These are phyloP conservation scores for Suillus ampliporus DNA, from an alignment of 768 basidiomycete genomes.

Conservation along the genomic window DNA sequence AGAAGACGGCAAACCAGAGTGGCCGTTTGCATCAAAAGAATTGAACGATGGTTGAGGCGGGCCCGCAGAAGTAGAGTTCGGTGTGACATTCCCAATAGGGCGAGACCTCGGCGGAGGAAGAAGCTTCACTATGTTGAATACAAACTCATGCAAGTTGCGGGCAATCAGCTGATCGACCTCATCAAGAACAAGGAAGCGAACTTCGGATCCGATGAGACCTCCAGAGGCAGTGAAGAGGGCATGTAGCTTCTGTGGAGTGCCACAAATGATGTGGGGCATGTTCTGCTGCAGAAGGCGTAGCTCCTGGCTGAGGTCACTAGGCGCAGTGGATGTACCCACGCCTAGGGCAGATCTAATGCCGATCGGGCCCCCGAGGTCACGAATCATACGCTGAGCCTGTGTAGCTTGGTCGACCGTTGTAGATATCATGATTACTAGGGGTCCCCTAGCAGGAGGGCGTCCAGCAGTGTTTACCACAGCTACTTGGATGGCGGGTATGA, in stretches of 20 bases:
- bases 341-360: conserved; percentile 91
- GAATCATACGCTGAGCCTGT: conserved; percentile 94
- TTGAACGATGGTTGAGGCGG: conserved; percentile 50
- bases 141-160: conserved; percentile 93
- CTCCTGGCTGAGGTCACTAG: conserved; percentile 71
- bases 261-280: conserved; percentile 94
- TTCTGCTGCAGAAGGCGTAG: conserved; percentile 86
- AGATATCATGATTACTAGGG: conserved; percentile 88
- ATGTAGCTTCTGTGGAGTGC: conserved; percentile 95
- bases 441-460: conserved; percentile 72
- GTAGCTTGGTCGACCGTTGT: conserved; percentile 99
- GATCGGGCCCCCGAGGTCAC: conserved; percentile 91
- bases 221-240: conserved; percentile 85
- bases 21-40: conserved; percentile 50
- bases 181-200: conserved; percentile 93
- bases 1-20: conserved; percentile 38
- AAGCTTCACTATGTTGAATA: conserved; percentile 90
- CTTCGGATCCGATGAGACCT: conserved; percentile 80
- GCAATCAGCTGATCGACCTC: conserved; percentile 99
- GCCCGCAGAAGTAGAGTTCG: conserved; percentile 38
- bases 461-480: conserved; percentile 67
- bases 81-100: conserved; percentile 44
- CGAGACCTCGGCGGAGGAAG: conserved; percentile 88
- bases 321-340: conserved; percentile 74
- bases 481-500: conserved; percentile 88